phyloP scores from a whole-genome alignment of 305 asterid species.

The Rubia balearica region DNA sequence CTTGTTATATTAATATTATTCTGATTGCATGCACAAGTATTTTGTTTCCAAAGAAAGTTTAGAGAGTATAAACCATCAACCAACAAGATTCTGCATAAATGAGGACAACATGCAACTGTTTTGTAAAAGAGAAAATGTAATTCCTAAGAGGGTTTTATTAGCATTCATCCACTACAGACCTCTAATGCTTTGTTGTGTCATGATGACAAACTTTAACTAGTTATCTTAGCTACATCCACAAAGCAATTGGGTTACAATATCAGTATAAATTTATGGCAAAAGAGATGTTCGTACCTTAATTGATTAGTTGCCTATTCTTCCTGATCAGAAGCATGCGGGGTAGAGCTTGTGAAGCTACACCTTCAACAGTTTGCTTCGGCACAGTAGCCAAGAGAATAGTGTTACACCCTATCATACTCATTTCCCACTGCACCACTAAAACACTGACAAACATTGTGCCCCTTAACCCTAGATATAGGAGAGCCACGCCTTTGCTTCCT shows the following conservation, averaged over 20 bases:
- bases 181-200: background rate
- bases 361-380: background rate
- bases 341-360: background rate
- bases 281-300: background rate
- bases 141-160: background rate
- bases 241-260: background rate
- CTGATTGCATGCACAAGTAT: background rate
- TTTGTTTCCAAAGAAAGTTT: background rate
- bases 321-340: background rate
- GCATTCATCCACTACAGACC: background rate
- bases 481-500: background rate
- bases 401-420: background rate
- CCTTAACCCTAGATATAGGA: background rate
- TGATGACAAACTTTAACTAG: slow-evolving; percentile 1
- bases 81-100: background rate
- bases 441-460: slow-evolving; percentile 3
- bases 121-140: background rate
- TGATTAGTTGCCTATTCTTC: background rate
- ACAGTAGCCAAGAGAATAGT: background rate
- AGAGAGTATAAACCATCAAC: slow-evolving; percentile 10
- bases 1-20: background rate
- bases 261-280: background rate
- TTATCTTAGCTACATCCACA: background rate
- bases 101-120: background rate
- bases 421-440: background rate